Evolutionary conservation across 441 rosid species (phyloP), one percentile per base, ranked within the genome.

Genomic region (Macaranga tanarius): DNA sequence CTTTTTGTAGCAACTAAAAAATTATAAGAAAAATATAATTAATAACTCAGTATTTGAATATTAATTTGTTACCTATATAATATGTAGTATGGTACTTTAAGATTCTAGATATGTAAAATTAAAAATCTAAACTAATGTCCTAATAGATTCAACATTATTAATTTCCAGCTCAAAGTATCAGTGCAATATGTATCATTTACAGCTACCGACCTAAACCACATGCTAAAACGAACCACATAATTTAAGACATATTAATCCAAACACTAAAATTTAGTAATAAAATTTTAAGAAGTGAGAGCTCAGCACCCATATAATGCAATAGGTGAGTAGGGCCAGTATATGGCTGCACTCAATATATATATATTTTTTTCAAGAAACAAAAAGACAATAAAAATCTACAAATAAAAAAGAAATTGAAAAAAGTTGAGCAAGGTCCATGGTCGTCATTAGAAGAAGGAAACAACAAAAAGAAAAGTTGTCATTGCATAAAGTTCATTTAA

Each of bases 241-340:
- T 56, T 56, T 8, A 20, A 10, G 19, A 12, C 38, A 58, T 26
- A 26, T 26, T 58, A 58, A 58, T 54, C 23, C 9, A 54, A 54
- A 54, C 23, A 54, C 38, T 58, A 58, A 25, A 25, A 7, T 31
- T 60, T 15, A 15, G 15, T 26, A 1, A 26, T 60, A 60, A 31
- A 60, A 28, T 1, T 60, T 59, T 8, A 23, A 26, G 62, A 26
- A 59, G 28, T 59, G 40, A 59, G 62, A 59, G 62, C 38, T 26
- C 62, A 59, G n/a, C 62, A 11, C 38, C 38, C 62, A 26, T 13
- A 59, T 59, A 59, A 58, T 58, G 66, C 48, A 38, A 38, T 45
- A 0, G 66, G 19, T 17, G 48, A 38, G 50, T 62, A 40, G 66
- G 66, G 13, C 50, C 66, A 31, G 6, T 40, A n/a, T 62, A 31